These are phyloP conservation scores for Coniochaeta ligniaria DNA, from an alignment of 2,329 filamentous ascomycete genomes.

Conservation along the genomic window DNA sequence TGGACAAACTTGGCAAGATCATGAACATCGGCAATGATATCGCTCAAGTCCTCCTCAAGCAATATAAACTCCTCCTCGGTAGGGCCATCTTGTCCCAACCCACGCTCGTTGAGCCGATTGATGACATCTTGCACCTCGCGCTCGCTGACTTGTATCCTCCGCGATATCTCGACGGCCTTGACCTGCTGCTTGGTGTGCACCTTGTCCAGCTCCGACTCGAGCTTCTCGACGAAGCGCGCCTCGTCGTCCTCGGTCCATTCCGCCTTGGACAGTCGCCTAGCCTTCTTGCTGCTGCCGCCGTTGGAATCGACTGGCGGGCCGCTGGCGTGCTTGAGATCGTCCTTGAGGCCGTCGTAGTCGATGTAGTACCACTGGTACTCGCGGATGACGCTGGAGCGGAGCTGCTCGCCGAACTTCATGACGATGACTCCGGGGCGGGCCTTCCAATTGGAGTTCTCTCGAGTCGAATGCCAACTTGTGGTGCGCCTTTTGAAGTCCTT, in stretches of 20 bases:
- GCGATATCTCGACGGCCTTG: constrained; percentile 92
- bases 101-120: constrained; percentile 59
- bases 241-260: constrained; percentile 92
- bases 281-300: constrained; percentile 15
- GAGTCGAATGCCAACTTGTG: constrained; percentile 30
- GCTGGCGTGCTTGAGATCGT: constrained; percentile 69
- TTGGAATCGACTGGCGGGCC: constrained; percentile 26
- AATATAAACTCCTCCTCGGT: constrained; percentile 90
- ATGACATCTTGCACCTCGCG: constrained; percentile 87
- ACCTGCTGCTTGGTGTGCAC: constrained; percentile 97
- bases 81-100: constrained; percentile 50
- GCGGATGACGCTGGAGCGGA: constrained; percentile 90
- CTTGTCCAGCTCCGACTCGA: constrained; percentile 92
- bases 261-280: constrained; percentile 42
- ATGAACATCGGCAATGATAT: constrained; percentile 97
- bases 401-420: constrained; percentile 92
- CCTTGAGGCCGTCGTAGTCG: constrained; percentile 90
- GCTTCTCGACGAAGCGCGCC: constrained; percentile 74
- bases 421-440: constrained; percentile 45
- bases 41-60: constrained; percentile 89
- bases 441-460: constrained; percentile 19
- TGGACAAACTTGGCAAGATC: constrained; percentile 97
- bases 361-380: constrained; percentile 99
- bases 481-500: constrained; percentile 38
- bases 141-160: constrained; percentile 81